Base-by-base conservation (phyloP, 495 filamentous ascomycete species). In the Tuber magnatum region DNA sequence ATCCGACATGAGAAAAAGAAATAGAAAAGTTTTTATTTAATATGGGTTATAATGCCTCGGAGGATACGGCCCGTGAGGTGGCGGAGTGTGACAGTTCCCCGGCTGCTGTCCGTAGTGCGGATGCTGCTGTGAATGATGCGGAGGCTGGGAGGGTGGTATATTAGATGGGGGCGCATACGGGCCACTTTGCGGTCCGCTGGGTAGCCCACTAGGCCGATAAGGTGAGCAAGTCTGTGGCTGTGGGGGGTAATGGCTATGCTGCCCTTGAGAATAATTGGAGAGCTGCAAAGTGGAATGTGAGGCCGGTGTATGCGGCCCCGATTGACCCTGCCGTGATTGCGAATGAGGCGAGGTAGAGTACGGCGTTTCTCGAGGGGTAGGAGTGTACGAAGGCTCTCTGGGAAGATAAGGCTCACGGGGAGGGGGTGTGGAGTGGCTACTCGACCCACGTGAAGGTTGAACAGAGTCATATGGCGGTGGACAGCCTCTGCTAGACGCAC, bases 271-370 rank as follows among this genome's bases (percentile, higher is more conserved):
- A 46, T 77, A 76, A 18, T n/a, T 65, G 28, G 41, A 24, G 2
- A 46, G 44, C 35, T 75, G 77, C 8, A 41, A 42, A 61, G 75
- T 24, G 41, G 74, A 77, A 65, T 71, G 41, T 74, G 44, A 4
- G 56, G 73, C 40, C 75, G 77, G 39, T 78, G 77, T 42, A 71
- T 44, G 32, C 1, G 77, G 28, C 12, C 75, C 77, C 3, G 77
- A 70, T 51, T 72, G 38, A 22, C 71, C 40, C 51, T 74, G 65
- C 22, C 76, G 72, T 38, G 77, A 76, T 44, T 16, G 70, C 69
- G 77, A 3, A 41, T 73, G 71, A 46, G 73, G 48, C 40, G 77
- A 75, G 35, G 77, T 77, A 42, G 77, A 71, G 28, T 74, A 78
- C 16, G 77, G 69, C 2, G 75, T 43, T 44, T 73, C 74, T n/a